Base-by-base conservation (phyloP, 2,329 filamentous ascomycete species). In the Harringtonia aguacate region DNA sequence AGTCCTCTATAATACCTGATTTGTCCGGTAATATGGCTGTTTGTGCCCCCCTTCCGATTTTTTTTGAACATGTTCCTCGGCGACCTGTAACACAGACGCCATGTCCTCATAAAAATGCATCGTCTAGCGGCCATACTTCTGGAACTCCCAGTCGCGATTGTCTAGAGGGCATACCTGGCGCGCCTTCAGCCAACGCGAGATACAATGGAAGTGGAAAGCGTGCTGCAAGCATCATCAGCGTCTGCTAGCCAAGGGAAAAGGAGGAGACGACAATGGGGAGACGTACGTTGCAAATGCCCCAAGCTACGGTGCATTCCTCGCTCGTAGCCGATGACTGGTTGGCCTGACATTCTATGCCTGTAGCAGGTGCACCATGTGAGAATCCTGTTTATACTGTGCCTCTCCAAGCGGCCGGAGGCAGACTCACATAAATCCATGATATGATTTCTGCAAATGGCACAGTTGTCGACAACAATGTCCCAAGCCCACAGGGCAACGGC, bases 401-500 rank as follows among this genome's bases (percentile, higher is more conserved):
- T 27, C 5, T 12, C 12, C 12, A 18, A 7, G 31, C 18, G 20
- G 43, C 3, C 12, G 17, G 9, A 12, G 21, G 29, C 7, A 17
- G 33, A 46, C 80, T 55, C 70, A 88, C 92, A 98, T 24, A 98
- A 74, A 64, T 98, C 92, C 92, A 98, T 98, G 65, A 98, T 98
- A 64, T 98, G 92, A 63, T 98, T 98, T 61, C 92, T 79, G 73
- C 92, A 98, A 61, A 98, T 98, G 57, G 92, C 92, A 62, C 92
- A 98, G 75, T 98, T 98, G 68, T 98, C 92, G 49, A 98, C 92
- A 28, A 97, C 89, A 47, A 98, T 98, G 61, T 98, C 92, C 92
- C 92, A 98, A 1, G 92, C 92, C 92, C 92, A 98, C 3, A 98
- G 75, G 34, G 92, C 89, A 41, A 98, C 92, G 0, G 92, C 92